Evolutionary conservation across 1,284 basidiomycete genomes (phyloP).

Genomic region (Cryptococcus sp.): DNA sequence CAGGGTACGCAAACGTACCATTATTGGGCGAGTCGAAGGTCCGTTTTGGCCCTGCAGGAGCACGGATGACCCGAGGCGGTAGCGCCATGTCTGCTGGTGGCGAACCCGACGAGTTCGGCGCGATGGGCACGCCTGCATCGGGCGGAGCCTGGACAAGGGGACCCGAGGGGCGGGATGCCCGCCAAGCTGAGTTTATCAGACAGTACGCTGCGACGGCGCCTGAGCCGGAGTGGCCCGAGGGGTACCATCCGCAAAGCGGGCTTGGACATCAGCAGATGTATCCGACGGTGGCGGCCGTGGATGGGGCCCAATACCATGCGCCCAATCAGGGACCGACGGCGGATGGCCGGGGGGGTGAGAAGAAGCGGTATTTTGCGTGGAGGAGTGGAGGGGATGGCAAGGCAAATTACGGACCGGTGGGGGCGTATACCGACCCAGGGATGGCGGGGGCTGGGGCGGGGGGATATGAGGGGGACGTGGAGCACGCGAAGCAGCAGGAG

Average conservation of each 20-base stretch:
- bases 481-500: neutral
- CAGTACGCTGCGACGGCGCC: conserved; percentile 2
- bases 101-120: conserved; percentile 4
- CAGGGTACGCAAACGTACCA: neutral
- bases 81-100: neutral
- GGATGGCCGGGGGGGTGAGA: neutral
- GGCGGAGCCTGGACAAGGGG: neutral
- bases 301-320: neutral
- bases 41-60: conserved; percentile 1
- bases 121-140: too few relatives aligned
- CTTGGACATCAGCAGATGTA: neutral
- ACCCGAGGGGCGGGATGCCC: conserved; percentile 2
- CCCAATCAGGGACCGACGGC: neutral
- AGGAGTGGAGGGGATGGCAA: neutral
- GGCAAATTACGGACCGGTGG: neutral
- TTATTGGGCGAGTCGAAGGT: neutral
- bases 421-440: neutral
- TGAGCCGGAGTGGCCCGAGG: neutral
- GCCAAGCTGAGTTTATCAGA: conserved; percentile 1
- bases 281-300: neutral
- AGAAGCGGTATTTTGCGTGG: conserved; percentile 16
- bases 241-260: too few relatives aligned
- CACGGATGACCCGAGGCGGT: neutral
- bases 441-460: neutral
- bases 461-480: neutral